A percentile compares a stretch with the other conserved stretches of the same genome.
These are phyloP conservation scores for Euphorbia peplus DNA, from an alignment of 345 rosid genomes.

Conservation along the genomic window DNA sequence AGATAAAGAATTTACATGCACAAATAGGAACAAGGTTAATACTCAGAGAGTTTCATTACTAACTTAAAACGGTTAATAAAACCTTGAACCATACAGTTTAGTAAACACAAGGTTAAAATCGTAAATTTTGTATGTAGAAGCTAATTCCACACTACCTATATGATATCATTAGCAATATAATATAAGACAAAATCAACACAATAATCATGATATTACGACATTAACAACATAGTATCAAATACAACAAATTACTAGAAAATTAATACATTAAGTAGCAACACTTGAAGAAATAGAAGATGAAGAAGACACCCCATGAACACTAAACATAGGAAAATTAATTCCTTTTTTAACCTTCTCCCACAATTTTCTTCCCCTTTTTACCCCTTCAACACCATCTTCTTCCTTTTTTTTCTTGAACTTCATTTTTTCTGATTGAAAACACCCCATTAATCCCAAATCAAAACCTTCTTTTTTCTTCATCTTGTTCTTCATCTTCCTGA, in stretches of 20 bases:
- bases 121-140: no score
- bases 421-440: slow-evolving; percentile 16
- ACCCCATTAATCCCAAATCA: no score
- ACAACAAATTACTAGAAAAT: not conserved
- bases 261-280: not conserved
- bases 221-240: not conserved
- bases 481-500: not conserved
- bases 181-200: not conserved
- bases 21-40: no score
- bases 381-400: not conserved
- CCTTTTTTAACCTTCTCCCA: slow-evolving; percentile 40
- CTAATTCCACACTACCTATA: no score
- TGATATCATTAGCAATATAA: no score
- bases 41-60: no score
- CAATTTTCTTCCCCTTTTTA: slow-evolving; percentile 16
- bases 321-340: slow-evolving; percentile 32
- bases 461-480: no score
- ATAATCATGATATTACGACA: not conserved
- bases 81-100: no score
- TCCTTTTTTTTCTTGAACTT: slow-evolving; percentile 14
- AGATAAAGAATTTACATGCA: no score
- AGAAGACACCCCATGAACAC: slow-evolving; percentile 1
- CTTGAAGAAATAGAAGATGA: not conserved
- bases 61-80: no score
- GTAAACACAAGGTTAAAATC: no score